Evolutionary conservation across 2,329 filamentous ascomycete genomes (phyloP).

Genomic region (Ophiocordyceps polyrhachis-furcata): DNA sequence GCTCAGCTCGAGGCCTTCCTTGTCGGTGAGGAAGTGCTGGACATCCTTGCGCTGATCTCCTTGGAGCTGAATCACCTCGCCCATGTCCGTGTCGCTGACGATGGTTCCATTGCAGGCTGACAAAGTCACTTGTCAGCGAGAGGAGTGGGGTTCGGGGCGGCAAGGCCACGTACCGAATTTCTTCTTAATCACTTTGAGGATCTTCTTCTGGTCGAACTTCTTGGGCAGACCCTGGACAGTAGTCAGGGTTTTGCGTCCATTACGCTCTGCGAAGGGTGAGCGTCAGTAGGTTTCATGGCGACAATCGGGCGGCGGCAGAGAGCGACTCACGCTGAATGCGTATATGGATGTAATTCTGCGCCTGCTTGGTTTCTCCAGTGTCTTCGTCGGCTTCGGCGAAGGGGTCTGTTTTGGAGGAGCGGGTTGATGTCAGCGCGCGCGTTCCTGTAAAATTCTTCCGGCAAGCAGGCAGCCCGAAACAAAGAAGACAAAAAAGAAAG

Average conservation of each 20-base stretch:
- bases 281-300: conserved; percentile 18
- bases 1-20: conserved; percentile 85
- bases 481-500: too few species aligned
- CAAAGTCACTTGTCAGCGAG: not conserved
- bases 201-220: conserved; percentile 99
- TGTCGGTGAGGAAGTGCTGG: conserved; percentile 91
- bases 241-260: conserved; percentile 99
- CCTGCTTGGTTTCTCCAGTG: conserved; percentile 84
- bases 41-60: conserved; percentile 98
- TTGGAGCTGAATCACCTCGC: conserved; percentile 98
- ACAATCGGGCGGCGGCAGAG: conserved; percentile 1
- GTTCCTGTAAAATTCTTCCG: not conserved
- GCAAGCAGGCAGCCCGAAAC: not conserved
- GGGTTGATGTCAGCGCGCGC: not conserved
- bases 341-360: conserved; percentile 98
- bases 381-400: conserved; percentile 99
- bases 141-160: not conserved
- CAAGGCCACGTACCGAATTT: conserved; percentile 57
- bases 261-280: conserved; percentile 53
- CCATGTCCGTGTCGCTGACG: conserved; percentile 88
- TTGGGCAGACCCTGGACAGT: conserved; percentile 97
- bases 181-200: conserved; percentile 99
- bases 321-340: conserved; percentile 82
- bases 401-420: conserved; percentile 51
- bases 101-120: conserved; percentile 99